A percentile compares a stretch with the other conserved stretches of the same genome.
phyloP scores from a whole-genome alignment of 2,329 filamentous ascomycete genomes.

The Aureobasidium melanogenum region DNA sequence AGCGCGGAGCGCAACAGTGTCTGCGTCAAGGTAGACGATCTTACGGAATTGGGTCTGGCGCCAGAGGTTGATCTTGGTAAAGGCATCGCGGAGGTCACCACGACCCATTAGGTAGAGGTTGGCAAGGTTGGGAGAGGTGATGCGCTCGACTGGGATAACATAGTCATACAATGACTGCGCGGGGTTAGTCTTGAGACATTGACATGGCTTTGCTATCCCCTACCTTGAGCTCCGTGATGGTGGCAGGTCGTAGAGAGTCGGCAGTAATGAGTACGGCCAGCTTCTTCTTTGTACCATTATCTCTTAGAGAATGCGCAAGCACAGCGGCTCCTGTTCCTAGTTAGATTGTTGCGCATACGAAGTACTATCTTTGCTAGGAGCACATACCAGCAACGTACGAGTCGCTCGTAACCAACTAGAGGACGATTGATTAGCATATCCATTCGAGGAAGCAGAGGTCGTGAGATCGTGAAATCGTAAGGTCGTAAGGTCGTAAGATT shows the following conservation, averaged over 20 bases:
- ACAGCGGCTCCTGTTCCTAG: conserved; percentile 67
- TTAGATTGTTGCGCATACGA: conserved; percentile 13
- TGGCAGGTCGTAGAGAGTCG: conserved; percentile 66
- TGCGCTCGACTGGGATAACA: conserved; percentile 72
- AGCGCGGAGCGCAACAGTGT: conserved; percentile 81
- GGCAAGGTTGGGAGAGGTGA: conserved; percentile 65
- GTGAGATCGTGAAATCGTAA: background rate
- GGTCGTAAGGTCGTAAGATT: background rate
- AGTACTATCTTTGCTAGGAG: conserved; percentile 3
- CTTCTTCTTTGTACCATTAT: conserved; percentile 79
- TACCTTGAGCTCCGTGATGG: conserved; percentile 71
- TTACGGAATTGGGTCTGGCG: conserved; percentile 80
- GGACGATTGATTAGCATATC: background rate
- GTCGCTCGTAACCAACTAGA: conserved; percentile 83
- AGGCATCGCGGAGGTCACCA: conserved; percentile 79
- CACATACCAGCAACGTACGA: conserved; percentile 77
- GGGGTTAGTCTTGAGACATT: conserved; percentile 14
- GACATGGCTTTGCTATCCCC: background rate
- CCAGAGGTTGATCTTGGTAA: conserved; percentile 96
- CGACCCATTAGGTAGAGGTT: conserved; percentile 92
- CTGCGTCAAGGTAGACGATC: conserved; percentile 91
- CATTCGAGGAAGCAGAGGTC: background rate
- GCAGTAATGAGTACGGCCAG: conserved; percentile 75
- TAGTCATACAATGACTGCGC: conserved; percentile 73
- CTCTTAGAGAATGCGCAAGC: conserved; percentile 85